Evolutionary conservation across 441 rosid genomes (phyloP), one percentile per base, ranked within the genome.

Genomic region (Eutrema salsugineum): DNA sequence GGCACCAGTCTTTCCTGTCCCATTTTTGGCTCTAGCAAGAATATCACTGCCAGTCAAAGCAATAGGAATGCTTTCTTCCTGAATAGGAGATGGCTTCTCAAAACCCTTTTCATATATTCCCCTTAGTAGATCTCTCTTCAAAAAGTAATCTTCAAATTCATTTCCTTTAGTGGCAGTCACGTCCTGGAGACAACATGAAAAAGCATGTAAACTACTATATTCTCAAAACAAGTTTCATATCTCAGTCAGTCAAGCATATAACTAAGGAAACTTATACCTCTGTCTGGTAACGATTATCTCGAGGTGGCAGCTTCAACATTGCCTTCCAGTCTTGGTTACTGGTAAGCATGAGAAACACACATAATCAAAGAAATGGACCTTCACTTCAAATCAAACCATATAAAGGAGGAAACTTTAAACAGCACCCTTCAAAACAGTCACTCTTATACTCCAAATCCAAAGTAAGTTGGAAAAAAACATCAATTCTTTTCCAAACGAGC

Each of bases 261-360:
- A 32, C 7, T 16, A 8, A 27, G 15, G 19, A 39, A 39, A 24
- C 63, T 12, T 11, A 32, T 17, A 68, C 97, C 97, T 93, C 98
- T 19, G 97, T 93, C 76, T 5, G 83, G 81, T 85, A 89, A 40
- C 97, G 91, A 0, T 93, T 80, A 79, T 93, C 98, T 8, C 92
- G 55, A 11, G 96, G 84, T 20, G 98, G 97, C 22, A 86, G 53
- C 66, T 85, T 89, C 36, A 93, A 75, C 62, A 79, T 82, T 39
- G 93, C 88, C 71, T 93, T 93, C 98, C 98, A 93, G 79, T 93
- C 97, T 78, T 87, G 95, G 10, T 88, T 85, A 66, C 98, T 92
- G 73, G 40, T 58, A 61, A 54, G 15, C 27, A 42, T 47, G 30
- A 51, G 19, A 71, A 28, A 20, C 55, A 53, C n/a, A 35, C 19